Conservation (phyloP, 2,329 filamentous ascomycete genomes). For the Colletotrichum sp. region DNA sequence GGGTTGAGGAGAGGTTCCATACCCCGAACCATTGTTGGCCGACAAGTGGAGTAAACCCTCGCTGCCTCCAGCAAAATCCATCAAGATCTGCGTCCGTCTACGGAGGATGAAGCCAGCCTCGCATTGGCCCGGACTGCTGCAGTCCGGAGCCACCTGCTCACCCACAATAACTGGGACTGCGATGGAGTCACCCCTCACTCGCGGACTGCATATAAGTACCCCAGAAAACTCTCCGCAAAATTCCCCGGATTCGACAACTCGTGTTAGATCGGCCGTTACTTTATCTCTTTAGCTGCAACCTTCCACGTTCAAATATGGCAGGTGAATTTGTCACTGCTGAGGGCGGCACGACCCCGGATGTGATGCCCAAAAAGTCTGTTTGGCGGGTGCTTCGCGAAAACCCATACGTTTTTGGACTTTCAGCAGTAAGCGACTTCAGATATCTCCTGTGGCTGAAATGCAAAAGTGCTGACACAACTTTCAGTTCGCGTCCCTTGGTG, state of each 20-base stretch:
- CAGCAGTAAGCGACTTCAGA: constrained; percentile 34
- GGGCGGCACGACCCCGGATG: neutral
- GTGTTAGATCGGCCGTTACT: neutral
- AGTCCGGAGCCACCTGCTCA: neutral
- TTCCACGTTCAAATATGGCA: neutral
- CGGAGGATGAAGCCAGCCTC: neutral
- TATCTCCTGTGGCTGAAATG: neutral
- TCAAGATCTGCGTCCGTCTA: neutral
- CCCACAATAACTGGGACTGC: neutral
- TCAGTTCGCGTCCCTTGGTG: constrained; percentile 38
- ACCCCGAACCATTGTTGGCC: neutral
- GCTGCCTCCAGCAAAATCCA: neutral
- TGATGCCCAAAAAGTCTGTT: constrained; percentile 26
- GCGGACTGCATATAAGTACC: neutral
- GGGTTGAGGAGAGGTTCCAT: neutral
- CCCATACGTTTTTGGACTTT: constrained; percentile 48
- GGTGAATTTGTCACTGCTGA: constrained; percentile 21
- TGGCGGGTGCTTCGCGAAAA: constrained; percentile 38
- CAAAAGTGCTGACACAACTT: neutral
- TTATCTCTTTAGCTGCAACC: neutral
- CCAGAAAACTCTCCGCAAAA: neutral
- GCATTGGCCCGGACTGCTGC: neutral
- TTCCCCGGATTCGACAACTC: constrained; percentile 23
- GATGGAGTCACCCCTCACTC: neutral
- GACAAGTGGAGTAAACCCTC: neutral